Conservation (phyloP, 768 basidiomycete genomes). For the Mycena galopus region DNA sequence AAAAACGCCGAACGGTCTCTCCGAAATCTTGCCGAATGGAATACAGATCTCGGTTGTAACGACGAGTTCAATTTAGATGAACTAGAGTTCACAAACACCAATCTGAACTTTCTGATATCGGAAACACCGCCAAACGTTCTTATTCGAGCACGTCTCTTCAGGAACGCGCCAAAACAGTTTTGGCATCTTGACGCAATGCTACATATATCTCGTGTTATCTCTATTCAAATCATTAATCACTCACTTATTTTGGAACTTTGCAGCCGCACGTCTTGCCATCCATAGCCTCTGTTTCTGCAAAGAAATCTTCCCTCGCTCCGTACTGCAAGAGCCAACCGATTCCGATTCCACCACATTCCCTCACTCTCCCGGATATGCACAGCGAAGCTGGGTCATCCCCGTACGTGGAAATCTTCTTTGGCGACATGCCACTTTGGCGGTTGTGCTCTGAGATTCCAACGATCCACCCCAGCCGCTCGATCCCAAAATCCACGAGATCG, state of each 20-base stretch:
- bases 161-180: conserved; percentile 46
- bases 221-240: conserved; percentile 34
- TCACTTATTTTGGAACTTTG: not conserved
- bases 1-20: not conserved
- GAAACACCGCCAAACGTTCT: conserved; percentile 14
- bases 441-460: conserved; percentile 47
- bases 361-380: conserved; percentile 50
- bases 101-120: conserved; percentile 40
- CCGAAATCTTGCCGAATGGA: conserved; percentile 56
- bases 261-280: conserved; percentile 55
- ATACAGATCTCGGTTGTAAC: conserved; percentile 41
- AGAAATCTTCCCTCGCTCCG: conserved; percentile 40
- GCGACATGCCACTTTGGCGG: conserved; percentile 57
- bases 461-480: conserved; percentile 39
- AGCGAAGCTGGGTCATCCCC: conserved; percentile 70
- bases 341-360: conserved; percentile 52
- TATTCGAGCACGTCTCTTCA: conserved; percentile 7
- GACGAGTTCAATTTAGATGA: conserved; percentile 53
- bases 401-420: conserved; percentile 67
- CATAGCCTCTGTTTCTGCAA: conserved; percentile 35
- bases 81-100: conserved; percentile 58
- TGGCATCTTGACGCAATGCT: conserved; percentile 50
- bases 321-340: conserved; percentile 53
- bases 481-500: conserved; percentile 45
- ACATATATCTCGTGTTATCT: conserved; percentile 60